Evolutionary conservation across 2,329 filamentous ascomycete species (phyloP).

Genomic region (Colletotrichum noveboracense): DNA sequence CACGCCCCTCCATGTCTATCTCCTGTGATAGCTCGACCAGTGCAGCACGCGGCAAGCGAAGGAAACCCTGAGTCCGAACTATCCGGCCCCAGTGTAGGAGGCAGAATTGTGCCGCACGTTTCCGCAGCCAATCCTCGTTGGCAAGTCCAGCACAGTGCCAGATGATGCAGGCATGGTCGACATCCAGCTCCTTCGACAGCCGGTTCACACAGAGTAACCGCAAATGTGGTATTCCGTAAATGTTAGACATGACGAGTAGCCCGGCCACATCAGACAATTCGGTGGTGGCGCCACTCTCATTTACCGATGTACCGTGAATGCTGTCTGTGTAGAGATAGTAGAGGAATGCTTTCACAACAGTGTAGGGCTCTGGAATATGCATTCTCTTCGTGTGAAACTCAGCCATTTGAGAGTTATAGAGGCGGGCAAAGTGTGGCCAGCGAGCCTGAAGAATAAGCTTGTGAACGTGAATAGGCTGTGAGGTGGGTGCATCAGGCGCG

Average conservation of each 20-base stretch:
- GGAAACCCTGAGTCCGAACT: constrained; percentile 87
- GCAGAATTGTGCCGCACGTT: constrained; percentile 86
- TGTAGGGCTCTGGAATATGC: constrained; percentile 97
- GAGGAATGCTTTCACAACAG: constrained; percentile 90
- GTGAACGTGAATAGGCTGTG: constrained; percentile 90
- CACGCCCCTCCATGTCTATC: constrained; percentile 89
- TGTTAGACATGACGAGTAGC: constrained; percentile 95
- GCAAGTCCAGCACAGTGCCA: constrained; percentile 94
- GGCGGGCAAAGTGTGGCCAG: constrained; percentile 93
- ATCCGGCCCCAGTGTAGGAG: constrained; percentile 94
- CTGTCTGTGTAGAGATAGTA: constrained; percentile 97
- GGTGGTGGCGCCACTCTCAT: constrained; percentile 73
- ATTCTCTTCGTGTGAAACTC: constrained; percentile 97
- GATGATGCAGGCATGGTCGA: constrained; percentile 92
- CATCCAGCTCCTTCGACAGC: constrained; percentile 87
- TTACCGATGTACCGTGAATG: constrained; percentile 64
- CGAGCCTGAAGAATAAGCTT: constrained; percentile 92
- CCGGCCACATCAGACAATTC: constrained; percentile 88
- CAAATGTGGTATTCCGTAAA: constrained; percentile 95
- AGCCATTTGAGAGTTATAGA: constrained; percentile 94
- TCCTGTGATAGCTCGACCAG: constrained; percentile 93
- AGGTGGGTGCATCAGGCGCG: constrained; percentile 68
- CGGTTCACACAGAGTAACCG: constrained; percentile 90
- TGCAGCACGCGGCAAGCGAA: constrained; percentile 76
- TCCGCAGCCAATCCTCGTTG: constrained; percentile 91